These are phyloP conservation scores for Lasiodiplodia gonubiensis DNA, from an alignment of 2,329 filamentous ascomycete genomes.

Conservation along the genomic window DNA sequence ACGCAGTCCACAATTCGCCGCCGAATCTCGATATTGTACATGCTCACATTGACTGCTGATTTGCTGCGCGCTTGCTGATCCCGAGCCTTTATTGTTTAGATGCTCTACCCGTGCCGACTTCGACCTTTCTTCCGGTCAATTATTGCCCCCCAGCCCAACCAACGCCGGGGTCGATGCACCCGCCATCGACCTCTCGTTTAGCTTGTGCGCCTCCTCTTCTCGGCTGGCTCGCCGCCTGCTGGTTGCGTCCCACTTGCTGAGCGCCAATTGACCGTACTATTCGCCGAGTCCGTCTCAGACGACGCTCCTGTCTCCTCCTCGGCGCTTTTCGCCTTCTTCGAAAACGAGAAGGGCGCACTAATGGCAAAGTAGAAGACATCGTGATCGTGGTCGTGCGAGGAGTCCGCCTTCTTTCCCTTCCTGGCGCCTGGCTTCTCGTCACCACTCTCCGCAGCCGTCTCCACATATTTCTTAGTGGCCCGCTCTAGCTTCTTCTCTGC, in stretches of 20 bases:
- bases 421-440: constrained; percentile 4
- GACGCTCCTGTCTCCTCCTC: neutral
- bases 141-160: neutral
- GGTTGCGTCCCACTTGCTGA: constrained; percentile 53
- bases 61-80: neutral
- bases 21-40: neutral
- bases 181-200: constrained; percentile 13
- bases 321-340: neutral
- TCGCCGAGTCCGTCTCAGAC: neutral
- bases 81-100: neutral
- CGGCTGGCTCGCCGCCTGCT: constrained; percentile 45
- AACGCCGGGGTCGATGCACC: constrained; percentile 12
- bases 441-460: constrained; percentile 9
- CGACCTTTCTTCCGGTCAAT: neutral
- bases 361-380: constrained; percentile 28
- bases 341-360: constrained; percentile 12
- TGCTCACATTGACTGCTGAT: neutral
- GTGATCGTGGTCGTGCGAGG: constrained; percentile 1
- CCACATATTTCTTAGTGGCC: constrained; percentile 26
- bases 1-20: neutral
- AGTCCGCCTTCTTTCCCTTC: neutral
- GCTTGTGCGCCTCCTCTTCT: constrained; percentile 26
- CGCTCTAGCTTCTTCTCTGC: constrained; percentile 33
- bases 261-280: constrained; percentile 46
- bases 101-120: neutral